Conservation (phyloP, 768 basidiomycete genomes). For the Amanita pseudoporphyria region DNA sequence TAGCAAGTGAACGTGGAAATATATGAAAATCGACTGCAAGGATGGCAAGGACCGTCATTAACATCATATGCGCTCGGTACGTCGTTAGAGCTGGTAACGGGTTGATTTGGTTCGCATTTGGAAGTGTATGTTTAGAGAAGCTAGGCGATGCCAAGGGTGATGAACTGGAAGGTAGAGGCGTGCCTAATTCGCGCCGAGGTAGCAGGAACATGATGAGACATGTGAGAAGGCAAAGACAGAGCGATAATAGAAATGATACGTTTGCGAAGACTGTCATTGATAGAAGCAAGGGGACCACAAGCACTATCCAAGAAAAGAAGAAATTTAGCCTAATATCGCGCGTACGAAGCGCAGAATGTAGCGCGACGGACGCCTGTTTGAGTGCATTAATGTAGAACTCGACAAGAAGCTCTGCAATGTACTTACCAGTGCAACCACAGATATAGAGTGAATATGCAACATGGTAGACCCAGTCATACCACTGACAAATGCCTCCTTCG, state of each 20-base stretch:
- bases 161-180: constrained; percentile 42
- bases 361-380: constrained; percentile 55
- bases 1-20: constrained; percentile 82
- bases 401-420: neutral
- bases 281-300: constrained; percentile 72
- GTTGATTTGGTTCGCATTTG: constrained; percentile 16
- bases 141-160: constrained; percentile 14
- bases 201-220: constrained; percentile 31
- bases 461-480: constrained; percentile 54
- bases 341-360: constrained; percentile 53
- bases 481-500: constrained; percentile 70
- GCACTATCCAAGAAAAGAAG: constrained; percentile 46
- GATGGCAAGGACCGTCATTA: constrained; percentile 85
- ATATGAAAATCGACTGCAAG: constrained; percentile 93
- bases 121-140: constrained; percentile 6
- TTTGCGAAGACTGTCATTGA: constrained; percentile 71
- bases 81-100: constrained; percentile 71
- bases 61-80: constrained; percentile 92
- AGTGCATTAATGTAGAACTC: neutral
- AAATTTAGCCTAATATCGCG: constrained; percentile 35
- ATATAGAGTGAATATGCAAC: constrained; percentile 53
- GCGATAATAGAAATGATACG: constrained; percentile 40
- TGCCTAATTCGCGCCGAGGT: constrained; percentile 30
- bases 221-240: constrained; percentile 37
- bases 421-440: constrained; percentile 43